Conservation (phyloP, 192 early-diverging fungal species). For the Dissophora globulifera region DNA sequence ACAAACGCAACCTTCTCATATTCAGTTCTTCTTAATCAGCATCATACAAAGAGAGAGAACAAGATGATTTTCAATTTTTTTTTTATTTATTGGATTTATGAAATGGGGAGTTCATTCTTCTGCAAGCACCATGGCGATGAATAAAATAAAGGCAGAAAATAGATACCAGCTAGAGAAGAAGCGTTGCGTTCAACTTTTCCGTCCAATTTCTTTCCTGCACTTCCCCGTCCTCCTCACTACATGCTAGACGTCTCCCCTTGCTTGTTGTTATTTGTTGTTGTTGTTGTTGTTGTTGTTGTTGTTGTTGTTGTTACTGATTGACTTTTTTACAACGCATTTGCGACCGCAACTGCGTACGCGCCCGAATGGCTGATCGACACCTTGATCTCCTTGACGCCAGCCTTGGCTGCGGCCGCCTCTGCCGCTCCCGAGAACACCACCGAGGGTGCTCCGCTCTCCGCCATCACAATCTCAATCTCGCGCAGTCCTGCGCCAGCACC, state of each 20-base stretch:
- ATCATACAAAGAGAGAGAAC: too few species aligned
- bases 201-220: not conserved
- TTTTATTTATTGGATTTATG: not conserved
- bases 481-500: constrained; percentile 87
- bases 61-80: not conserved
- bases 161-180: constrained; percentile 14
- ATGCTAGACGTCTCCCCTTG: not conserved
- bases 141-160: not conserved
- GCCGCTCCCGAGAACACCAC: constrained; percentile 88
- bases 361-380: constrained; percentile 95
- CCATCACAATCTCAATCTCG: constrained; percentile 87
- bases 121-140: too few species aligned
- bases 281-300: not conserved
- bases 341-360: constrained; percentile 89
- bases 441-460: constrained; percentile 77
- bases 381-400: constrained; percentile 80
- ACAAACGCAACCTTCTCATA: too few species aligned
- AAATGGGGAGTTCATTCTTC: too few species aligned
- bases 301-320: constrained; percentile 7
- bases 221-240: not conserved
- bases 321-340: constrained; percentile 67
- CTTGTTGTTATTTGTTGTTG: not conserved
- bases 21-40: too few species aligned
- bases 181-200: constrained; percentile 47
- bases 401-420: constrained; percentile 72